These are phyloP conservation scores for Rubroshorea leprosula DNA, from an alignment of 345 rosid genomes.

Conservation along the genomic window DNA sequence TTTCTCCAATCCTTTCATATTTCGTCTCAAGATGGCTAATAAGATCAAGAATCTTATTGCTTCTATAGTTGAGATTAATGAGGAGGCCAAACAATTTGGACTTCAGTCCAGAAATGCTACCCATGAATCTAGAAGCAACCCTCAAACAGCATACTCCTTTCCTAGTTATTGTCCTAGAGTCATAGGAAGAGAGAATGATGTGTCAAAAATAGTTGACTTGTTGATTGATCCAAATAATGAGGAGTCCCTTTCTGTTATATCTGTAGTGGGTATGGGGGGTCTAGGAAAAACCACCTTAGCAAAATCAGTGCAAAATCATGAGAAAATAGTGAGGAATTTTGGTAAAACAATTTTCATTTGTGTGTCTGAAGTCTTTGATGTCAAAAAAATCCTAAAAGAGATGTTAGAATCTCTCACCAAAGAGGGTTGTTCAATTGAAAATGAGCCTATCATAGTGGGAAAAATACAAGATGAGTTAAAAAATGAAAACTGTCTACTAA, in stretches of 20 bases:
- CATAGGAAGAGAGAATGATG: slow-evolving; percentile 15
- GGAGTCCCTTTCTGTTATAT: neutral
- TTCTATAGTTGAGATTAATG: neutral
- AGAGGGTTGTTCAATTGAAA: neutral
- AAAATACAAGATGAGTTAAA: neutral
- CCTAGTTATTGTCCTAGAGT: neutral
- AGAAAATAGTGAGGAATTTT: neutral
- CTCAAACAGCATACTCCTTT: neutral
- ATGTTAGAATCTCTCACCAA: slow-evolving; percentile 2
- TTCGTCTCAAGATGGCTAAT: slow-evolving; percentile 4
- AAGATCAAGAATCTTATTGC: neutral
- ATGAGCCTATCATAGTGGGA: neutral
- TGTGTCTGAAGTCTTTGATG: too few relatives aligned
- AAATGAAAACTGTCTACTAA: slow-evolving; percentile 4
- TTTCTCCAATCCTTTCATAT: neutral
- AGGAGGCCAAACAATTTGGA: neutral
- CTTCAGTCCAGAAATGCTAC: neutral
- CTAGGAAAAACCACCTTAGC: slow-evolving; percentile 23
- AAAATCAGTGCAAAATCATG: neutral
- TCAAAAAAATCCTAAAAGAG: too few relatives aligned
- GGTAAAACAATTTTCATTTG: slow-evolving; percentile 12
- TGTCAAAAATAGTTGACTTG: neutral
- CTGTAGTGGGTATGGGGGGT: slow-evolving; percentile 21
- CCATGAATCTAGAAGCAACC: neutral
- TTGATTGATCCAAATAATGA: neutral